phyloP scores from a whole-genome alignment of 176 grass and related monocot species.

The Avena atlantica region DNA sequence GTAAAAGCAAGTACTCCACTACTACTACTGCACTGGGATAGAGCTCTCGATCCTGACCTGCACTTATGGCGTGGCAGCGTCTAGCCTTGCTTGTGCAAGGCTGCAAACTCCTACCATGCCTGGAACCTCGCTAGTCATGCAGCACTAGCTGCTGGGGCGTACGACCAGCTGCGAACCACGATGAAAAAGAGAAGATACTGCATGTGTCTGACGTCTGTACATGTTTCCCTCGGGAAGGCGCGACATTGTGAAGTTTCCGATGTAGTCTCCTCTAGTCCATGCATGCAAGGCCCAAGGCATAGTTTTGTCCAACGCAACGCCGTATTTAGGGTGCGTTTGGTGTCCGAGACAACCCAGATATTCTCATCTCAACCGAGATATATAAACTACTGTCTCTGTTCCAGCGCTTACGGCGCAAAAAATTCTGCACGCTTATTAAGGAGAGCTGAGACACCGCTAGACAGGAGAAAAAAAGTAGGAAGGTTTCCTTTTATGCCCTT shows the following conservation, averaged over 20 bases:
- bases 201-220: neutral
- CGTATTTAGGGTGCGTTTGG: too few species aligned
- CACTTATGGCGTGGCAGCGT: neutral
- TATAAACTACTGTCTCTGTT: too few species aligned
- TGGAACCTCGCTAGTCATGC: neutral
- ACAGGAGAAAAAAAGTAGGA: too few species aligned
- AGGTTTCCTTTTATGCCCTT: too few species aligned
- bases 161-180: constrained; percentile 8
- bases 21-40: neutral
- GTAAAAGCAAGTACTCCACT: too few species aligned
- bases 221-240: constrained; percentile 36
- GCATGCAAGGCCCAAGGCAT: too few species aligned
- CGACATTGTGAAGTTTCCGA: constrained; percentile 34
- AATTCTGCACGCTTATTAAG: too few species aligned
- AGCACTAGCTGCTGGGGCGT: neutral
- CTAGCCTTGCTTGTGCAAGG: neutral
- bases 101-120: neutral
- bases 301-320: too few species aligned
- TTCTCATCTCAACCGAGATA: too few species aligned
- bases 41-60: neutral
- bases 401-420: too few species aligned
- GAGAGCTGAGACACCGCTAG: too few species aligned
- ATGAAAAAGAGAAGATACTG: constrained; percentile 29
- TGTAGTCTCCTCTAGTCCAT: neutral
- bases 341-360: too few species aligned